Evolutionary conservation across 805 yeast species (phyloP), one percentile per base, ranked within the genome.

Genomic region (Candida nonsorbophila): DNA sequence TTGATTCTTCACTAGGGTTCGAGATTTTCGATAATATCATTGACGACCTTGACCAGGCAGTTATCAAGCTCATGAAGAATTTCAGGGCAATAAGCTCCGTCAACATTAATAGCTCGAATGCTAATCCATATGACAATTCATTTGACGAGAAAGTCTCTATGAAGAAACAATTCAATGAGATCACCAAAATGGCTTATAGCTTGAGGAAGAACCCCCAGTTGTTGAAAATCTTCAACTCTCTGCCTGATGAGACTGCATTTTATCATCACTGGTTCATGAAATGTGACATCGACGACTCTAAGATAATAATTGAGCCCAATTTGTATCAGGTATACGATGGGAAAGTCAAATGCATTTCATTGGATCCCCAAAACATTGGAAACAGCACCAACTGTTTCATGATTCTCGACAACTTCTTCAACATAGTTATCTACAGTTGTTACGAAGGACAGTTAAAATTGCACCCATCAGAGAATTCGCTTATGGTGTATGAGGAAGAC

Each of bases 201-300:
- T 47, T 66, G 30, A 41, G 65, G 27, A 48, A 53, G 29, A 59
- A 59, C 28, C 59, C 57, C 4, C 58, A 54, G 18, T 51, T 67
- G 16, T 39, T 64, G 6, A 42, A 51, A 22, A 54, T 59, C 3
- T 64, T 62, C 42, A 65, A 65, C 36, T 52, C 63, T 7, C 56
- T 64, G 28, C 72, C 72, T 0, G 72, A 67, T 32, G 72, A 66
- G 38, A 61, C 69, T n/a, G 63, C 69, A 9, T 53, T 38, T 35
- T 51, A 61, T 34, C 66, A 62, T 34, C 49, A 51, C 25, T 42
- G 53, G 48, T 58, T 59, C 23, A 30, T 50, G 26, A 45, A 36
- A 23, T 29, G 46, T 15, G 31, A 39, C 6, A 24, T 34, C 9
- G 37, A 41, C 3, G 28, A 29, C 5, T 48, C 65, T 1, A 24